These are phyloP conservation scores for Filobasidium floriforme DNA, from an alignment of 768 basidiomycete genomes.

Conservation along the genomic window DNA sequence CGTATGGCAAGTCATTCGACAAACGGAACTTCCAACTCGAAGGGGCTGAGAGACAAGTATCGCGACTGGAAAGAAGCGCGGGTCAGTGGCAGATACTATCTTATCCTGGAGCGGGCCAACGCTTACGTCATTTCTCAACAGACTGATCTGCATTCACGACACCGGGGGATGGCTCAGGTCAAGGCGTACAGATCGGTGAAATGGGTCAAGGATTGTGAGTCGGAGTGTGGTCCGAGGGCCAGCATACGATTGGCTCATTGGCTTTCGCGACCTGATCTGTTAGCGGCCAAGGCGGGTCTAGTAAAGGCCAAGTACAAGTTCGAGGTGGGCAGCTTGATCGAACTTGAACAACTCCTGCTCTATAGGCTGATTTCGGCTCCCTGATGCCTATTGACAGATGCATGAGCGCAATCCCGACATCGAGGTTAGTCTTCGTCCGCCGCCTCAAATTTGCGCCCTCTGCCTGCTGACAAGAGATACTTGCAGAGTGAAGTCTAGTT, in stretches of 20 bases:
- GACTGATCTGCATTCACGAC: constrained; percentile 13
- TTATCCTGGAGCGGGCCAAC: neutral
- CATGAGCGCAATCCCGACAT: constrained; percentile 17
- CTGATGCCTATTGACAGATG: neutral
- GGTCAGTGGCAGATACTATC: constrained; percentile 1
- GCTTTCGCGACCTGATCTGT: neutral
- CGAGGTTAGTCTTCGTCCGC: neutral
- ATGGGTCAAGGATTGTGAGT: constrained; percentile 19
- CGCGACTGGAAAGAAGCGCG: constrained; percentile 14
- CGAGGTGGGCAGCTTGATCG: constrained; percentile 2
- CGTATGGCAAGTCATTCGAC: neutral
- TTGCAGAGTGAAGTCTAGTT: too few relatives aligned
- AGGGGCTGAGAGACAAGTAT: constrained; percentile 12
- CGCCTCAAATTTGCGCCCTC: too few relatives aligned
- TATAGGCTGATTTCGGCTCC: neutral
- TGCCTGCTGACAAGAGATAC: too few relatives aligned
- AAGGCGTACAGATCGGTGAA: constrained; percentile 12
- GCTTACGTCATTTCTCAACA: neutral
- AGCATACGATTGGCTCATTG: neutral
- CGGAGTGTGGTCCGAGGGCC: neutral
- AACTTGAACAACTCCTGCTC: too few relatives aligned
- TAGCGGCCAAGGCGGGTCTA: constrained; percentile 9
- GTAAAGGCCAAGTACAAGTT: constrained; percentile 14
- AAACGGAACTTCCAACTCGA: neutral
- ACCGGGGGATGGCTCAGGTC: constrained; percentile 16